Base-by-base conservation (phyloP, 1,284 basidiomycete species). In the Clitocybe nebularis region DNA sequence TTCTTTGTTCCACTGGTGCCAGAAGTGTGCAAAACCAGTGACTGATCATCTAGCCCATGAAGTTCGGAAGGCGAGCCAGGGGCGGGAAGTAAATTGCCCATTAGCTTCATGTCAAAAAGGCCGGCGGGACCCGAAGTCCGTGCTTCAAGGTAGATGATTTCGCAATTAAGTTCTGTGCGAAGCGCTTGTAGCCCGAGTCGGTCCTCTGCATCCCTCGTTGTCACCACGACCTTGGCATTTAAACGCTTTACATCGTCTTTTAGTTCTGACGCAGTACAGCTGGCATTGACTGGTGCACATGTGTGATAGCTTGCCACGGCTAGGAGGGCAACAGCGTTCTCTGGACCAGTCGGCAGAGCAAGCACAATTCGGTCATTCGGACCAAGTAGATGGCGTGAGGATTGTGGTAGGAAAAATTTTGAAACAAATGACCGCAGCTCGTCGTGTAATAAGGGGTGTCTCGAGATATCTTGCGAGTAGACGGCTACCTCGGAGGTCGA, bases 1-100 rank as follows among this genome's bases (percentile, higher is more conserved):
- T 73, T 72, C 53, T 75, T 74, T 53, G 67, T 69, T 2, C 81
- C 81, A 20, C 80, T 84, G n/a, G 81, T 84, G 1, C 81, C 81
- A 24, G 72, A 76, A 7, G 77, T 81, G 49, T 77, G 78, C 16
- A 84, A 62, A 9, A 84, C 74, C 5, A 84, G 64, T 3, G 77
- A 75, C 17, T 71, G 64, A 56, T 79, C 74, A 30, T 67, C 54
- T 14, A 76, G 61, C 1, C 56, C 52, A 41, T 72, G 67, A 7
- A 62, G 62, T 21, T 38, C 44, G 13, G 35, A 37, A 5, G 55
- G 55, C 5, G 41, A 41, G n/a, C n/a, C n/a, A n/a, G 45, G 16
- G 2, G 47, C 25, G 1, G 17, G n/a, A 2, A 9, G 2, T 10
- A 38, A 41, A 6, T 52, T 54, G 25, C 55, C 58, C 53, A 67